Evolutionary conservation across 371 early-diverging fungal species (phyloP), one percentile per base, ranked within the genome.

Genomic region (Phascolomyces articulosus): DNA sequence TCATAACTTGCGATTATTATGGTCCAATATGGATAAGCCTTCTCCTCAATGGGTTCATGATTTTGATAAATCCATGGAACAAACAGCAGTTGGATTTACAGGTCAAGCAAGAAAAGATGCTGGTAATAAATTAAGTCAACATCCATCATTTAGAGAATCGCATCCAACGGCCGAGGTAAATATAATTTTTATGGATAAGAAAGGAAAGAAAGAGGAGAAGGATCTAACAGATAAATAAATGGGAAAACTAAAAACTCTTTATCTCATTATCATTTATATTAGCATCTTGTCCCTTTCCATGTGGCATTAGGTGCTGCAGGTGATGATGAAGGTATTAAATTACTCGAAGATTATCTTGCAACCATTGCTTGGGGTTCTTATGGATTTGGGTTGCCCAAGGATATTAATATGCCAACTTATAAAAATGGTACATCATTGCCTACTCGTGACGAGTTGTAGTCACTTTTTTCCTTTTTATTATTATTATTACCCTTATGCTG

Each of bases 1-100:
- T 0, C 87, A 87, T 64, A 87, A 87, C 56, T 62, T 87, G 60
- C 71, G 82, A 4, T 79, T 80, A 29, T 28, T 83, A 24, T 81
- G 77, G 27, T 47, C 65, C 0, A 64, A 69, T 29, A 63, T 65
- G 49, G 53, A 70, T 9, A 62, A 57, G 24, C 71, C 71, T 1
- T 40, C 75, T 2, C 75, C 75, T 2, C 57, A 58, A 44, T 74
- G 63, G 40, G 71, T 74, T 9, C 24, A 55, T 4, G 60, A 62
- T n/a, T 74, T 74, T 51, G 75, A 74, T 27, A 56, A 63, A 28
- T 60, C 63, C 4, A 38, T 71, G 54, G 73, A 73, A 51, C 58
- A 55, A n/a, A 23, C 26, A 21, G 61, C 62, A 10, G 29, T 53
- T 41, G 53, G 47, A 20, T n/a, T 53, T 11, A 53, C 41, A 4